Percentiles rank a stretch among this genome's conserved stretches.
Evolutionary conservation across 345 rosid species (phyloP).

Genomic region (Viola odorata): DNA sequence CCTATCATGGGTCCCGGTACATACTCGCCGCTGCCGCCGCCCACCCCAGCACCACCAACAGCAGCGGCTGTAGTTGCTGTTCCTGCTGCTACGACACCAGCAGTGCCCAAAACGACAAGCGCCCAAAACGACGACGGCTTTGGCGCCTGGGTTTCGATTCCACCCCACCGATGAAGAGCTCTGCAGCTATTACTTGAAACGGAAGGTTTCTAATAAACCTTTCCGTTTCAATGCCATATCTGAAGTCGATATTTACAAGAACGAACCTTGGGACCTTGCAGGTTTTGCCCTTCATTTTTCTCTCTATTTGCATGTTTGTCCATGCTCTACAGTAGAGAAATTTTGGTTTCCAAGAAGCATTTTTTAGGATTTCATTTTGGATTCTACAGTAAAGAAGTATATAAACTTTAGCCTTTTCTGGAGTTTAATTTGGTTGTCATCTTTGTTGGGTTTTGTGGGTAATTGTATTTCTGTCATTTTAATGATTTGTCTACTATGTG

Average conservation of each 20-base stretch:
- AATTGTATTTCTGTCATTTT: neutral
- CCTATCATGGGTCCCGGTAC: slow-evolving; percentile 33
- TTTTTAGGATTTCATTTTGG: neutral
- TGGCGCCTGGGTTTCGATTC: slow-evolving; percentile 93
- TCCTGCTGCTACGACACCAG: slow-evolving; percentile 9
- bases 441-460: neutral
- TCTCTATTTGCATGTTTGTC: neutral
- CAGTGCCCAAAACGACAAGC: slow-evolving; percentile 10
- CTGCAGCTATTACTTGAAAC: slow-evolving; percentile 73
- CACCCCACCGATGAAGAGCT: slow-evolving; percentile 95
- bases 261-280: slow-evolving; percentile 85
- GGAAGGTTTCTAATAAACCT: slow-evolving; percentile 63
- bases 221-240: slow-evolving; percentile 69
- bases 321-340: too few species aligned
- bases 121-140: slow-evolving; percentile 35
- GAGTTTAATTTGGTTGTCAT: neutral
- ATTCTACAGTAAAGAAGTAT: neutral
- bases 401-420: neutral
- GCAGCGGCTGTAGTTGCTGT: slow-evolving; percentile 17
- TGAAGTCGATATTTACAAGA: slow-evolving; percentile 81
- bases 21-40: neutral
- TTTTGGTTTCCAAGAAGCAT: too few species aligned
- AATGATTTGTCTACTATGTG: neutral
- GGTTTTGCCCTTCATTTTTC: slow-evolving; percentile 31
- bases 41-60: slow-evolving; percentile 1